These are phyloP conservation scores for Annulohypoxylon maeteangense DNA, from an alignment of 495 filamentous ascomycete genomes.

Conservation along the genomic window DNA sequence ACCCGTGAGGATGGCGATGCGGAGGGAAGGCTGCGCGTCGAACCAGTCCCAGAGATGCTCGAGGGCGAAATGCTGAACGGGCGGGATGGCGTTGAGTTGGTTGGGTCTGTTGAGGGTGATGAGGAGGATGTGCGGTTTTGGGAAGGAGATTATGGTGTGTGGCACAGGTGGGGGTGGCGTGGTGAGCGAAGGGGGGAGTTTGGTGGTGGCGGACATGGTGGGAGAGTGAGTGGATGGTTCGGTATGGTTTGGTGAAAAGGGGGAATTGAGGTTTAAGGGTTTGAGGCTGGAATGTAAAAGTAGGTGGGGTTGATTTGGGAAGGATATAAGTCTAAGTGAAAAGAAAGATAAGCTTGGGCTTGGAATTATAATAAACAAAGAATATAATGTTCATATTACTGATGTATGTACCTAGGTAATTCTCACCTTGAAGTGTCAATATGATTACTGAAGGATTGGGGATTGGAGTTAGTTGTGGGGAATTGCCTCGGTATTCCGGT, in stretches of 20 bases:
- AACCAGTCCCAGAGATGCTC: slow-evolving; percentile 66
- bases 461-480: slow-evolving; percentile 21
- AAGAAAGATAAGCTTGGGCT: neutral
- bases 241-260: too few species aligned
- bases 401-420: neutral
- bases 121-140: slow-evolving; percentile 65
- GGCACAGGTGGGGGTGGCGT: slow-evolving; percentile 50
- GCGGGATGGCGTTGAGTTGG: slow-evolving; percentile 67
- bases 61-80: slow-evolving; percentile 61
- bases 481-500: slow-evolving; percentile 34
- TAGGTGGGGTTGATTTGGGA: neutral
- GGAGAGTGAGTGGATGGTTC: neutral
- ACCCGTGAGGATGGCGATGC: slow-evolving; percentile 68
- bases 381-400: neutral
- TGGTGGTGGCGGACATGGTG: slow-evolving; percentile 32
- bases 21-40: slow-evolving; percentile 65
- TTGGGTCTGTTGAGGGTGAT: slow-evolving; percentile 70
- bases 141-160: slow-evolving; percentile 64
- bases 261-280: neutral
- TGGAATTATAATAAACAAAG: neutral
- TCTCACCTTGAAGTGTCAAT: neutral
- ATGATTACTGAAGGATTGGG: slow-evolving; percentile 10
- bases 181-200: slow-evolving; percentile 36
- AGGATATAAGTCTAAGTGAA: neutral
- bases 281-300: neutral